Evolutionary conservation across 805 yeast species (phyloP), one percentile per base, ranked within the genome.

Genomic region (Middelhovenomyces tepae): DNA sequence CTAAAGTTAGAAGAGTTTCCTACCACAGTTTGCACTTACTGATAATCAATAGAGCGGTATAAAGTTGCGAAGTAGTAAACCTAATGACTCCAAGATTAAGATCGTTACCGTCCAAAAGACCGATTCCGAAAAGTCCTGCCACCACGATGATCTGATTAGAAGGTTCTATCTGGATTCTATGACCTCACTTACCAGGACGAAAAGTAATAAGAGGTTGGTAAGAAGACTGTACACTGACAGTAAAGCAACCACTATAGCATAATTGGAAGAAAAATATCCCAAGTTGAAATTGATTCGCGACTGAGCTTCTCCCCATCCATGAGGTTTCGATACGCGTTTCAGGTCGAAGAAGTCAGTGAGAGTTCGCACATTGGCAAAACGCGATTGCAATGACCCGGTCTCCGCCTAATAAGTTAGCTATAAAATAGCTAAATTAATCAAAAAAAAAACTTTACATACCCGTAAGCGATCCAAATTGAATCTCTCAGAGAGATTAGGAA

Each of bases 301-400:
- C 62, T 91, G 98, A 32, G 82, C 65, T 46, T 91, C 98, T 31
- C 80, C 76, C 56, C 86, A 80, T 58, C 85, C 86, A 35, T 73
- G 75, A 14, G 99, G 99, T 56, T 85, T 86, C 22, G 94, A 81
- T 41, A 91, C 58, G 55, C 94, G 78, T 59, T 86, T 81, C 52
- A 82, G 60, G 56, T 91, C 96, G 53, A 91, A 84, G 55, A 91
- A 91, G 56, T 91, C 98, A 58, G 80, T 91, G 26, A 93, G 87
- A 22, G 96, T 84, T 53, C 82, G 78, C 40, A 91, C 58, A 48
- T 81, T 73, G 30, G 91, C 60, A 41, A 86, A 64, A 42, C 77
- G 72, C 23, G 67, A 51, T 52, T 79, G 84, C 31, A 89, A 13
- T 6, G 29, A 47, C 7, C 39, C 36, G 53, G 52, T 59, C 66